Evolutionary conservation across 768 basidiomycete genomes (phyloP), one percentile per base, ranked within the genome.

Genomic region (Pulveroboletus sp.): DNA sequence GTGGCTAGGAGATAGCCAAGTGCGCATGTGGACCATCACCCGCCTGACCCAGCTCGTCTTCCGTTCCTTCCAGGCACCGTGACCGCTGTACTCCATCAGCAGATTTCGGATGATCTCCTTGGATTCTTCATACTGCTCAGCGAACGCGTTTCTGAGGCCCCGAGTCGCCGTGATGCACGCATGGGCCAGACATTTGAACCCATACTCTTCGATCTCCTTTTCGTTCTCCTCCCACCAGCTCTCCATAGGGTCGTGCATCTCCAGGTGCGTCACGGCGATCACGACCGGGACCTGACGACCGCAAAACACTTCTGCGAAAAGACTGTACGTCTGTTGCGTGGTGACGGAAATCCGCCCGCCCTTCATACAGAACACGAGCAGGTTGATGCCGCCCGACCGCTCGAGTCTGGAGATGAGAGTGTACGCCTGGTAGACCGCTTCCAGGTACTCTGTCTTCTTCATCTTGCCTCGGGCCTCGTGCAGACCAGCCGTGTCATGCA

Each of bases 171-270:
- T 74, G 51, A 76, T 60, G 46, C 76, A 76, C 5, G 70, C 73
- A 26, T 72, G 67, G 3, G 67, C 73, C 19, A 58, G 48, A 12
- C 67, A 73, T 8, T 48, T 31, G 49, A 77, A 73, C 12, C 59
- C 61, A 27, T 70, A 61, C 6, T 54, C 45, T 27, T 51, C 61
- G 53, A 77, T 71, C 2, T 40, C 44, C 19, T 50, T 43, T 31
- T 71, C 58, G 51, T 76, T 76, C 32, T 60, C 49, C 32, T 13
- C 45, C 74, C 73, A 76, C 75, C 75, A 77, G 20, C 61, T 52
- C 11, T 69, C 66, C 63, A 71, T 72, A 29, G 43, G 27, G 5
- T 70, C 62, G 26, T 54, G 53, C 43, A 45, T 62, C 50, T 70
- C 71, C 43, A 70, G 53, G n/a, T 72, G 70, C 3, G 69, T 70